Percentiles rank a stretch among this genome's conserved stretches.
Evolutionary conservation across 176 grass and related monocot species (phyloP).

Genomic region (Panicum miliaceum): DNA sequence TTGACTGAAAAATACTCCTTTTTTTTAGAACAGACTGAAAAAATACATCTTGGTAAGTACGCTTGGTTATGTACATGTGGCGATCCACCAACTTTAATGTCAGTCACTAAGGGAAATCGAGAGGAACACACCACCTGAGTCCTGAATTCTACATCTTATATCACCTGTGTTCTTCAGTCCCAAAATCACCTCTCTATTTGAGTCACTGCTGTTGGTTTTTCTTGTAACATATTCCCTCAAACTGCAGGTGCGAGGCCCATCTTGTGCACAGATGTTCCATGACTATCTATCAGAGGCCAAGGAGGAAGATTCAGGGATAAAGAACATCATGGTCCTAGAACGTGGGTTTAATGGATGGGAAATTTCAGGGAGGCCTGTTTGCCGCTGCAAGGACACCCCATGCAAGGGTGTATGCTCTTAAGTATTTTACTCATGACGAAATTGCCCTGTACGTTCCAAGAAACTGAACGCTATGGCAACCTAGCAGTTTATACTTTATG

Average conservation of each 20-base stretch:
- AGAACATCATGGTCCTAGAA: slow-evolving; percentile 76
- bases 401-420: slow-evolving; percentile 66
- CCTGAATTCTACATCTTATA: neutral
- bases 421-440: neutral
- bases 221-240: slow-evolving; percentile 6
- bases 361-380: slow-evolving; percentile 64
- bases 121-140: neutral
- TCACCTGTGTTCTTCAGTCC: neutral
- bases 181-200: neutral
- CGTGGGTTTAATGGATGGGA: slow-evolving; percentile 92
- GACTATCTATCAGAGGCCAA: slow-evolving; percentile 66
- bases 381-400: slow-evolving; percentile 65
- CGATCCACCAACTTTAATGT: neutral
- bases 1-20: neutral
- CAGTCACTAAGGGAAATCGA: neutral
- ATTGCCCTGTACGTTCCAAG: neutral
- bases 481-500: neutral
- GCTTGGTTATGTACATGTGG: neutral
- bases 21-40: too few relatives aligned
- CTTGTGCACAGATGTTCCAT: slow-evolving; percentile 67
- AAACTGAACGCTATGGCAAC: neutral
- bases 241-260: slow-evolving; percentile 76
- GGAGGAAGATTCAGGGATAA: slow-evolving; percentile 59
- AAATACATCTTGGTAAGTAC: too few relatives aligned
- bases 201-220: neutral